Conservation (phyloP, 139 green algal species). For the Tetraselmis chui region DNA sequence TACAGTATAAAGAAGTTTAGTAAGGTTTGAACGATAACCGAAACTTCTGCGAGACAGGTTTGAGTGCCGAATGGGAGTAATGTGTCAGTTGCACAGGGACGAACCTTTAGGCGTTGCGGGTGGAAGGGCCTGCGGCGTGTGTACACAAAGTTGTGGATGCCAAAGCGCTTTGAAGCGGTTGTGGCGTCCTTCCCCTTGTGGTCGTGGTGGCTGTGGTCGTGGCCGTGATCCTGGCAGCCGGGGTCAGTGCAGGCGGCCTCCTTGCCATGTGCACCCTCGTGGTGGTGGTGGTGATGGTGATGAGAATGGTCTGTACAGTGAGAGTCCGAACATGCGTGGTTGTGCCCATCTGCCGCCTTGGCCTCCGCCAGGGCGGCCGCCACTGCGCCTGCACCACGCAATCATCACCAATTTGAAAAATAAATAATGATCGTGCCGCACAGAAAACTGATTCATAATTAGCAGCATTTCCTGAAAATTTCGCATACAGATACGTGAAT, state of each 20-base stretch:
- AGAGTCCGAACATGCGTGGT: not conserved
- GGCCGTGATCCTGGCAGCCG: slow-evolving; percentile 9
- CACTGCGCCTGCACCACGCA: slow-evolving; percentile 49
- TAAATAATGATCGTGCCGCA: no score
- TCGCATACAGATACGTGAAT: no score
- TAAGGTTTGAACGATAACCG: no score
- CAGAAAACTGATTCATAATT: no score
- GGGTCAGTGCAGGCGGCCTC: not conserved
- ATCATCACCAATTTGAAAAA: no score
- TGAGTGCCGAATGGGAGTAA: no score
- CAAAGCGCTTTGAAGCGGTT: slow-evolving; percentile 53
- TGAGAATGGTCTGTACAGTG: slow-evolving; percentile 14
- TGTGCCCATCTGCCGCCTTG: not conserved
- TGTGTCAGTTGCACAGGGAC: no score
- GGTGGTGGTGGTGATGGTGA: slow-evolving; percentile 19
- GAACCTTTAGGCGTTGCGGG: slow-evolving; percentile 44
- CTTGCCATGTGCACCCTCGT: not conserved
- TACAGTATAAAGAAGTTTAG: no score
- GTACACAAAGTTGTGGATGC: slow-evolving; percentile 89
- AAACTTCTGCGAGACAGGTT: no score
- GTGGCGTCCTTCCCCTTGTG: slow-evolving; percentile 2
- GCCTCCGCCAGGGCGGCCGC: slow-evolving; percentile 44
- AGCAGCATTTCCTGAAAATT: no score
- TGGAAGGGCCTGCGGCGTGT: slow-evolving; percentile 74
- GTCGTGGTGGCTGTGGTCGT: slow-evolving; percentile 9